Conservation (phyloP, 768 basidiomycete species). For the Clitopilus hobsonii region DNA sequence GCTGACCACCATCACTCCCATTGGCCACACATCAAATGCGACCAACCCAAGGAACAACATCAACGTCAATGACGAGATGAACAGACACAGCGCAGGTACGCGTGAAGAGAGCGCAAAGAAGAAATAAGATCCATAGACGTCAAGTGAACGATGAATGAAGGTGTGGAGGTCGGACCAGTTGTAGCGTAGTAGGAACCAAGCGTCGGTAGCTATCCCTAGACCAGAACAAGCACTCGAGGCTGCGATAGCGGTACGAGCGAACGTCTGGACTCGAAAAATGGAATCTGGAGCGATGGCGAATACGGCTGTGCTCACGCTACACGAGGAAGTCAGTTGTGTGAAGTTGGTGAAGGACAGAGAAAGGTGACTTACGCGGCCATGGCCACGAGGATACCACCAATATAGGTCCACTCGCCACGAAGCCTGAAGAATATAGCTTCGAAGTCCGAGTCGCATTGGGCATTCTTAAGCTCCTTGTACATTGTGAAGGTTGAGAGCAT, state of each 20-base stretch:
- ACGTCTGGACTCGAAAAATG: constrained; percentile 41
- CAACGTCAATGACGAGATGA: constrained; percentile 50
- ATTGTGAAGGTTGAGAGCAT: constrained; percentile 47
- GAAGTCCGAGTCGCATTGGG: constrained; percentile 40
- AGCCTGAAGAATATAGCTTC: constrained; percentile 45
- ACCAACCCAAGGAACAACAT: constrained; percentile 58
- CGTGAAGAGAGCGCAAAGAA: constrained; percentile 69
- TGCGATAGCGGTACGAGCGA: constrained; percentile 49
- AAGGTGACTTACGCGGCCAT: constrained; percentile 44
- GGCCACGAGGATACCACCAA: constrained; percentile 62
- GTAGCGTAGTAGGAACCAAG: constrained; percentile 66
- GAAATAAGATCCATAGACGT: constrained; percentile 56
- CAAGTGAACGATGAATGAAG: constrained; percentile 47
- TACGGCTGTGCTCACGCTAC: constrained; percentile 48
- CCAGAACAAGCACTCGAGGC: constrained; percentile 57
- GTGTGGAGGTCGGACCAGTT: constrained; percentile 44
- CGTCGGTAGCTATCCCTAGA: constrained; percentile 57
- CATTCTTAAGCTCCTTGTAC: constrained; percentile 51
- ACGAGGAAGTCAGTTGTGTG: neutral
- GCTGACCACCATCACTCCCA: constrained; percentile 54
- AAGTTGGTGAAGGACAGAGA: neutral
- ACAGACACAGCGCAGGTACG: constrained; percentile 58
- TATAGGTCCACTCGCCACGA: constrained; percentile 60
- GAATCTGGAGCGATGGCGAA: constrained; percentile 57
- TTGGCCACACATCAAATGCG: constrained; percentile 61